phyloP scores from a whole-genome alignment of 2,329 filamentous ascomycete species.

The Truncatella angustata region DNA sequence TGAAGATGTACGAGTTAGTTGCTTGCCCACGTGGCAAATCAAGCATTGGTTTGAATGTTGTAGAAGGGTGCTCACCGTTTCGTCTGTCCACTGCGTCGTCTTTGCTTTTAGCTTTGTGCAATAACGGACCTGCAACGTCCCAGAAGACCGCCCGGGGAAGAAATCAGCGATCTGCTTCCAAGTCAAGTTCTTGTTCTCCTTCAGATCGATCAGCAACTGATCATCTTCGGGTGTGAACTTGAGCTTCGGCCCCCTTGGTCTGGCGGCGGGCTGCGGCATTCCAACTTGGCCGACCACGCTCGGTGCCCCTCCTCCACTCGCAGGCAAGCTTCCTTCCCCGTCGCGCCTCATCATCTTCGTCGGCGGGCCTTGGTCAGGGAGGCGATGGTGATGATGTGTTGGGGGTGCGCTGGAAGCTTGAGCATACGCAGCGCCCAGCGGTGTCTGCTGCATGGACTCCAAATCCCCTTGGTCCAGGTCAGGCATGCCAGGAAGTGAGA shows the following conservation, averaged over 20 bases:
- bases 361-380: constrained; percentile 71
- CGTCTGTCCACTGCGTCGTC: constrained; percentile 88
- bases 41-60: constrained; percentile 1
- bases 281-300: constrained; percentile 83
- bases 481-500: constrained; percentile 48
- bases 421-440: constrained; percentile 51
- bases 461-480: constrained; percentile 56
- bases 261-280: constrained; percentile 79
- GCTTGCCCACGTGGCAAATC: too few relatives aligned
- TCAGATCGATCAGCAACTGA: constrained; percentile 80
- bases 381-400: constrained; percentile 70
- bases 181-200: constrained; percentile 90
- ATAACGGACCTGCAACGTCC: constrained; percentile 89
- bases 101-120: constrained; percentile 95
- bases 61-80: constrained; percentile 66
- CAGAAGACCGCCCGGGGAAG: constrained; percentile 86
- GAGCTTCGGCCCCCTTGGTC: constrained; percentile 82
- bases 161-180: constrained; percentile 99
- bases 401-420: constrained; percentile 47
- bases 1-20: too few relatives aligned
- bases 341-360: constrained; percentile 66
- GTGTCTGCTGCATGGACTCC: constrained; percentile 52
- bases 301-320: constrained; percentile 59
- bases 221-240: constrained; percentile 95
- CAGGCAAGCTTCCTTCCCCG: constrained; percentile 42